phyloP scores from a whole-genome alignment of 176 grass and related monocot genomes.

The Triticum monococcum region DNA sequence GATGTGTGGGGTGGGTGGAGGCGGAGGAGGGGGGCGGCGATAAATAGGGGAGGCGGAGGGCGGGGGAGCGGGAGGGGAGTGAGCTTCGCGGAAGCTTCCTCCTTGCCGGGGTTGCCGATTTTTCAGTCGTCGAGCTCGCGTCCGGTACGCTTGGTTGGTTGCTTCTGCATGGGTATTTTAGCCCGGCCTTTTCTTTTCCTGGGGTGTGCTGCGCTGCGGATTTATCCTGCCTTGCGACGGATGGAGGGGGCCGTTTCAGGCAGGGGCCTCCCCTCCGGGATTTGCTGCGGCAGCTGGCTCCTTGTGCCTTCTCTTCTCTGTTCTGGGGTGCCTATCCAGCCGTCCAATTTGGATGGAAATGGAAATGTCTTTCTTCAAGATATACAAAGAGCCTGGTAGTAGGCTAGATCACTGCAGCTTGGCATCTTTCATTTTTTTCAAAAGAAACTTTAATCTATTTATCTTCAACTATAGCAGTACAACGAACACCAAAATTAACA shows the following conservation, averaged over 20 bases:
- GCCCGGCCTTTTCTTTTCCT: neutral
- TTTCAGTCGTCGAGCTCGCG: constrained; percentile 7
- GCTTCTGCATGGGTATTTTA: neutral
- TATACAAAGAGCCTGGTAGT: no score
- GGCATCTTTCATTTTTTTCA: no score
- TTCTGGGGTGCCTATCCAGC: no score
- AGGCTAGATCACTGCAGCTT: no score
- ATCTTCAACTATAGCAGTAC: no score
- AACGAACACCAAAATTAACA: no score
- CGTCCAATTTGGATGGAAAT: no score
- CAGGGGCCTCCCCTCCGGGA: neutral
- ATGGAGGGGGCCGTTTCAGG: neutral
- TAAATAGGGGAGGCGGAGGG: constrained; percentile 31
- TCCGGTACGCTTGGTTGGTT: neutral
- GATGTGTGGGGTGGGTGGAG: neutral
- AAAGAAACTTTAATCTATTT: no score
- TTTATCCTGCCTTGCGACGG: constrained; percentile 1
- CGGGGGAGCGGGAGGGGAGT: neutral
- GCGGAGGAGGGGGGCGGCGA: neutral
- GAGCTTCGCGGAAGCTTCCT: constrained; percentile 87
- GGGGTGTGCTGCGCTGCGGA: neutral
- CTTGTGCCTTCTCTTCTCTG: neutral
- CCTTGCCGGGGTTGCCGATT: neutral
- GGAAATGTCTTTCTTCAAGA: no score
- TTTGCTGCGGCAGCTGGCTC: neutral